Evolutionary conservation across 768 basidiomycete genomes (phyloP).

Genomic region (Xanthoconium purpureum): DNA sequence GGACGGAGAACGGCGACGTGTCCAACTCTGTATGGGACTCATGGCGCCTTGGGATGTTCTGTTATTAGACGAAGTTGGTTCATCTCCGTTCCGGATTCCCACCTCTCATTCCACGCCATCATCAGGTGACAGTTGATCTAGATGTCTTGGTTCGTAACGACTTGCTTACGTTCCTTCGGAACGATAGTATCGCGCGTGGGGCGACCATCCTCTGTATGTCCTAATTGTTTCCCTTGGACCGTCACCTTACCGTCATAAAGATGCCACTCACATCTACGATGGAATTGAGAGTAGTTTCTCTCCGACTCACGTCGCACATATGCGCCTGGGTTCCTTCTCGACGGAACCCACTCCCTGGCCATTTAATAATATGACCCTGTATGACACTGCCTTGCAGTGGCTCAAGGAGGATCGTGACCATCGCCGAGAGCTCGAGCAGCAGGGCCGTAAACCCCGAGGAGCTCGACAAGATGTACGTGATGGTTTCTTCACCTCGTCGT

Average conservation of each 20-base stretch:
- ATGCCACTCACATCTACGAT: conserved; percentile 97
- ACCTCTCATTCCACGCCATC: neutral
- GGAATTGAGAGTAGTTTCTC: conserved; percentile 68
- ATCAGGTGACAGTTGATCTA: conserved; percentile 91
- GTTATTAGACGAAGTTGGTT: conserved; percentile 82
- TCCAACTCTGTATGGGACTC: conserved; percentile 94
- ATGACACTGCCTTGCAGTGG: conserved; percentile 82
- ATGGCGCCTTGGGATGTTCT: conserved; percentile 95
- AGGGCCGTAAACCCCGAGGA: conserved; percentile 59
- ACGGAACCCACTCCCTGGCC: conserved; percentile 73
- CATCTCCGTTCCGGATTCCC: neutral
- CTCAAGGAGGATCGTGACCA: conserved; percentile 76
- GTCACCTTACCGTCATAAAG: conserved; percentile 37
- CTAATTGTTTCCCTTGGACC: neutral
- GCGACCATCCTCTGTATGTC: conserved; percentile 84
- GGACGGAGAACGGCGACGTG: conserved; percentile 90
- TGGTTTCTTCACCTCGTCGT: neutral
- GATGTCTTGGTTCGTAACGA: conserved; percentile 94
- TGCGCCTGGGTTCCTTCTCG: conserved; percentile 78
- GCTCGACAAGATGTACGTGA: conserved; percentile 52
- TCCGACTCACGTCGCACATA: conserved; percentile 91
- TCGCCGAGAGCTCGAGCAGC: conserved; percentile 54
- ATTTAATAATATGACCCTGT: conserved; percentile 43
- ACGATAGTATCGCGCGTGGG: conserved; percentile 72
- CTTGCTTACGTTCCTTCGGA: conserved; percentile 81